Evolutionary conservation across 345 rosid genomes (phyloP).

Genomic region (Fremontodendron californicum): DNA sequence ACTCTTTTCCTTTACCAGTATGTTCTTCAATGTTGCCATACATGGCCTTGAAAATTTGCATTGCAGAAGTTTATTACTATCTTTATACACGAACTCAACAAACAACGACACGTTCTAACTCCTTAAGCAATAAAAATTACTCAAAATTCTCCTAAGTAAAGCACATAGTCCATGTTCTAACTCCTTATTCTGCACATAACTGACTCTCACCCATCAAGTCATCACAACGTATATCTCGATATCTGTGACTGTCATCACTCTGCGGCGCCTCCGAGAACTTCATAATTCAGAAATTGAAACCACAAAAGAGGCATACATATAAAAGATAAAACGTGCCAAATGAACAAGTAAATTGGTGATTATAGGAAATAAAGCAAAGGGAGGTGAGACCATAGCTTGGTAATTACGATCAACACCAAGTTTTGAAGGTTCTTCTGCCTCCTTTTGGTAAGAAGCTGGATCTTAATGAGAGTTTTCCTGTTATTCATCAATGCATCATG

Average conservation of each 20-base stretch:
- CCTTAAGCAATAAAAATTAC: background rate
- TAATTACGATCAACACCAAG: background rate
- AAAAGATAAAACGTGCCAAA: background rate
- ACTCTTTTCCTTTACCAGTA: background rate
- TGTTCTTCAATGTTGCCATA: background rate
- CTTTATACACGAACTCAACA: background rate
- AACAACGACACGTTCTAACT: background rate
- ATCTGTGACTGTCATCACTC: background rate
- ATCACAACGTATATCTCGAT: background rate
- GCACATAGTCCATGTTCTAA: background rate
- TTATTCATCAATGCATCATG: background rate
- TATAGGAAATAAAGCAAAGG: background rate
- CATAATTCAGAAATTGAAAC: background rate
- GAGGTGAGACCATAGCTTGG: conserved; percentile 1
- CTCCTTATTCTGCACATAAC: background rate
- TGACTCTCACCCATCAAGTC: background rate
- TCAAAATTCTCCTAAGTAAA: background rate
- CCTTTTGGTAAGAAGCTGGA: background rate
- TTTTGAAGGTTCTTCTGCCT: background rate
- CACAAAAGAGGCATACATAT: background rate
- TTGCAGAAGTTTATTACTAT: background rate
- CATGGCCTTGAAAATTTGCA: background rate
- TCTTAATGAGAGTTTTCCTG: background rate
- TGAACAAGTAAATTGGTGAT: background rate
- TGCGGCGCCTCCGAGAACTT: background rate